A percentile compares a stretch with the other conserved stretches of the same genome.
Evolutionary conservation across 768 basidiomycete species (phyloP).

Genomic region (Lanmaoa rubissima): DNA sequence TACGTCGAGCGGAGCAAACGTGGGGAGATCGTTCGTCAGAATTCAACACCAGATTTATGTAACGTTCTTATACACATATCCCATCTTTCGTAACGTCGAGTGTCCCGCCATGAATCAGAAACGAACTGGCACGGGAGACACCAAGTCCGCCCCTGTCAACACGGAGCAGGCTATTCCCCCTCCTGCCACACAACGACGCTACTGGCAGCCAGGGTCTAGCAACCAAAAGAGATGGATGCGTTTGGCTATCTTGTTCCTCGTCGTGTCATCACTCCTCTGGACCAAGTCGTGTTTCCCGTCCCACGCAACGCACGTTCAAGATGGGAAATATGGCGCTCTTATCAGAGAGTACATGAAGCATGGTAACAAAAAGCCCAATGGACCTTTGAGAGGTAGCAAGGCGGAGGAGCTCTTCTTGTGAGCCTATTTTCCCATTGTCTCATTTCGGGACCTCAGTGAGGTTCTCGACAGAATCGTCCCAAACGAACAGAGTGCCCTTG

Average conservation of each 20-base stretch:
- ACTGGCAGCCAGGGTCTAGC: not conserved
- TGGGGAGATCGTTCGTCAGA: not conserved
- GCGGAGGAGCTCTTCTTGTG: constrained; percentile 49
- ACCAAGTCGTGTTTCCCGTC: not conserved
- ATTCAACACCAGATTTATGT: not conserved
- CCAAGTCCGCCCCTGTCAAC: not conserved
- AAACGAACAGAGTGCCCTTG: constrained; percentile 46
- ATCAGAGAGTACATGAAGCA: constrained; percentile 18
- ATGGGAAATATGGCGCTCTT: constrained; percentile 14
- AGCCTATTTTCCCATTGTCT: constrained; percentile 13
- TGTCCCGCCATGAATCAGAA: constrained; percentile 21
- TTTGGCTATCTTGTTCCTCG: constrained; percentile 8
- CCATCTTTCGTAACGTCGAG: too few species aligned
- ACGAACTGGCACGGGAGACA: not conserved
- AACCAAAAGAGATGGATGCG: constrained; percentile 15
- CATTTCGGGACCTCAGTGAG: not conserved
- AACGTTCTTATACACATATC: not conserved
- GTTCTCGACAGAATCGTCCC: constrained; percentile 45
- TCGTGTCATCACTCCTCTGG: constrained; percentile 18
- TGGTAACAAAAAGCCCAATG: constrained; percentile 9
- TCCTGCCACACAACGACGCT: constrained; percentile 15
- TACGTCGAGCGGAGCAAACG: too few species aligned
- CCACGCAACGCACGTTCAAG: constrained; percentile 5
- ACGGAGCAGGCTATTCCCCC: constrained; percentile 13
- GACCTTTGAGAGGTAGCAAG: constrained; percentile 31